These are phyloP conservation scores for Beauveria varroae DNA, from an alignment of 2,329 filamentous ascomycete species.

Conservation along the genomic window DNA sequence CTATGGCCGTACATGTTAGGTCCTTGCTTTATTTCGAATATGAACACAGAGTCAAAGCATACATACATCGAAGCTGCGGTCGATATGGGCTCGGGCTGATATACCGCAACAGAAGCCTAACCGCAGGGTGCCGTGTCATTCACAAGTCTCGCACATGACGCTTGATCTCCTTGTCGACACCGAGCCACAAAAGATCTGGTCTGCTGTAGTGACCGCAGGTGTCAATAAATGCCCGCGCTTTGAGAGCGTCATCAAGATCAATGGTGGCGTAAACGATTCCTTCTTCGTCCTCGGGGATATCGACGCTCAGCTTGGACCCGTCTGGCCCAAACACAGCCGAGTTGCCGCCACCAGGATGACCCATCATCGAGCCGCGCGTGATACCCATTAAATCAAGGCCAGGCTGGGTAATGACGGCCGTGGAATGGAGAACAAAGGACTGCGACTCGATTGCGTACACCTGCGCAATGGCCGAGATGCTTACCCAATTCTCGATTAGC, in stretches of 20 bases:
- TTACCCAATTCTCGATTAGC: background rate
- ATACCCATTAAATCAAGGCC: background rate
- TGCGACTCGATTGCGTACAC: background rate
- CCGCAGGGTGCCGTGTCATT: no score
- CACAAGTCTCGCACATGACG: background rate
- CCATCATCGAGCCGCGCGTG: background rate
- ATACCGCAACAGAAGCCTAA: no score
- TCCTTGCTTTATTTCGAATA: no score
- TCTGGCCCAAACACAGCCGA: background rate
- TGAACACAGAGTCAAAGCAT: no score
- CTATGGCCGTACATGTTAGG: background rate
- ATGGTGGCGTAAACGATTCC: slow-evolving; percentile 44
- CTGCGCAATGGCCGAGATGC: background rate
- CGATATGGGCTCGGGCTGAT: no score
- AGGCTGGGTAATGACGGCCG: background rate
- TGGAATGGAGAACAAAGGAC: background rate
- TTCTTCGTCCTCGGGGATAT: slow-evolving; percentile 23
- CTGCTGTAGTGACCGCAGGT: slow-evolving; percentile 29
- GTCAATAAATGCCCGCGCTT: slow-evolving; percentile 32
- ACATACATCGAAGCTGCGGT: no score
- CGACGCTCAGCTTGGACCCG: background rate
- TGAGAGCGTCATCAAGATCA: slow-evolving; percentile 36
- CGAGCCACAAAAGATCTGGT: slow-evolving; percentile 32
- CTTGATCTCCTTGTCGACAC: background rate
- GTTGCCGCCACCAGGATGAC: background rate